Evolutionary conservation across 441 rosid species (phyloP).

Genomic region (Melastoma candidum): DNA sequence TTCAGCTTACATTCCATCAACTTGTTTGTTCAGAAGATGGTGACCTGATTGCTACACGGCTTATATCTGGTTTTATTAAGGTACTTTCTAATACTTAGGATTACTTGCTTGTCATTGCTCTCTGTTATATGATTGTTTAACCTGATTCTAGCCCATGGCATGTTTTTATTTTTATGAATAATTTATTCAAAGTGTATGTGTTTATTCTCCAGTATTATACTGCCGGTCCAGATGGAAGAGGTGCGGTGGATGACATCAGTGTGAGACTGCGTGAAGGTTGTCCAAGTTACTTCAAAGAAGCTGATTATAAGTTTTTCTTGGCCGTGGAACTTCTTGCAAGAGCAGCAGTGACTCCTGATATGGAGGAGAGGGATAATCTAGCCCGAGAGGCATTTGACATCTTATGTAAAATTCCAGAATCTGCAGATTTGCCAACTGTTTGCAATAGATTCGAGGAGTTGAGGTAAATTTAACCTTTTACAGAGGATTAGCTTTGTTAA

Average conservation of each 20-base stretch:
- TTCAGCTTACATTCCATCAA: slow-evolving; percentile 84
- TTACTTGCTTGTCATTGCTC: no score
- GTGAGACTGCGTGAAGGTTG: slow-evolving; percentile 80
- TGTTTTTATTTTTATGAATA: no score
- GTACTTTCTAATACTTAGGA: slow-evolving; percentile 23
- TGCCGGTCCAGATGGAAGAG: slow-evolving; percentile 84
- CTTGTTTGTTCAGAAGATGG: slow-evolving; percentile 96
- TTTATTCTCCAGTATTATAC: slow-evolving; percentile 66
- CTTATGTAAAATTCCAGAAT: slow-evolving; percentile 86
- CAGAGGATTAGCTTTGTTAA: not conserved
- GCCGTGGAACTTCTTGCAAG: slow-evolving; percentile 96
- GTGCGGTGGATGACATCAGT: slow-evolving; percentile 91
- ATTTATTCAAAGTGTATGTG: no score
- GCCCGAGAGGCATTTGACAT: slow-evolving; percentile 84
- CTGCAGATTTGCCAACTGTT: slow-evolving; percentile 86
- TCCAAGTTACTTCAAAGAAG: slow-evolving; percentile 95
- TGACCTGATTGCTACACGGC: slow-evolving; percentile 76
- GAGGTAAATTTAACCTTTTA: slow-evolving; percentile 33
- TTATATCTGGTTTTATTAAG: slow-evolving; percentile 87
- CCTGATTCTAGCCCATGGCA: no score
- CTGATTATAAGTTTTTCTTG: slow-evolving; percentile 93
- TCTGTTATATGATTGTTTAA: no score
- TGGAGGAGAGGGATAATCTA: slow-evolving; percentile 73
- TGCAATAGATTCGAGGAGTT: slow-evolving; percentile 96
- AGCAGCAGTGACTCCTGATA: slow-evolving; percentile 61